Evolutionary conservation across 768 basidiomycete genomes (phyloP).

Genomic region (Hygrocybe punicea): DNA sequence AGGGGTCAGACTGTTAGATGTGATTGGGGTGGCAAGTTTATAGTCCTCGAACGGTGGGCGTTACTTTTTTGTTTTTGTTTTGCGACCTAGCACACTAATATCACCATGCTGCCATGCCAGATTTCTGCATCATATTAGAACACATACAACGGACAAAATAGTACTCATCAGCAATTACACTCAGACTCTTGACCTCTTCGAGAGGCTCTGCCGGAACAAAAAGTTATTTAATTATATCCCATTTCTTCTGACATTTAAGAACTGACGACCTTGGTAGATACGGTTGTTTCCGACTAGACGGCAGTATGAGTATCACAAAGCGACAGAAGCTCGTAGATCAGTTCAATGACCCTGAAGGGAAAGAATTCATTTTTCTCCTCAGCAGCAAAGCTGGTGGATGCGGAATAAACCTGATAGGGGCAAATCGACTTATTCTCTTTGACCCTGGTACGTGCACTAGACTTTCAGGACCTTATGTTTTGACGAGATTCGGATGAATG

Average conservation of each 20-base stretch:
- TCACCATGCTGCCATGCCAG: constrained; percentile 36
- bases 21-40: constrained; percentile 88
- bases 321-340: constrained; percentile 95
- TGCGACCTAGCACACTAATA: background rate
- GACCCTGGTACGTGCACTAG: constrained; percentile 68
- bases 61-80: background rate
- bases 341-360: constrained; percentile 89
- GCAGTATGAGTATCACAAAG: constrained; percentile 88
- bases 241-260: background rate
- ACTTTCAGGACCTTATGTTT: background rate
- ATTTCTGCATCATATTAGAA: constrained; percentile 79
- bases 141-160: constrained; percentile 88
- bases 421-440: constrained; percentile 91
- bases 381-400: constrained; percentile 96
- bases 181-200: constrained; percentile 90
- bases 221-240: constrained; percentile 50
- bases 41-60: constrained; percentile 82
- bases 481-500: constrained; percentile 2
- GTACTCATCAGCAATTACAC: constrained; percentile 97
- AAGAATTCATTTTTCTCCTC: constrained; percentile 91
- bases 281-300: constrained; percentile 87
- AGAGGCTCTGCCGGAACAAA: constrained; percentile 80
- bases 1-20: constrained; percentile 57
- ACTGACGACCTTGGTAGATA: constrained; percentile 51
- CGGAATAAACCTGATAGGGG: constrained; percentile 95